Conservation (phyloP, 805 yeast species). For the Ogataea trehaloabstinens region DNA sequence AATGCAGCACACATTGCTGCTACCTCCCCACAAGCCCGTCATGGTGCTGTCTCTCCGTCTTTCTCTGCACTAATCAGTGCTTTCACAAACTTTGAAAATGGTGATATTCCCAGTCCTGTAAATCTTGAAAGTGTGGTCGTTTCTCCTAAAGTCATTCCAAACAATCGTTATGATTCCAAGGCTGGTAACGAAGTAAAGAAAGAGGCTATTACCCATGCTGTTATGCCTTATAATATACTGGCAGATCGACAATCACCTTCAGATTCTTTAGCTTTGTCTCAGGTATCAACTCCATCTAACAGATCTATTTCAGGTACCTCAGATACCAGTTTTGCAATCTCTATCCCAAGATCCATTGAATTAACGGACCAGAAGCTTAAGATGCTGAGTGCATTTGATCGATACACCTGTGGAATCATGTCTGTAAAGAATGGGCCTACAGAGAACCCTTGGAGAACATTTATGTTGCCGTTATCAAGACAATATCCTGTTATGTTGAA, state of each 20-base stretch:
- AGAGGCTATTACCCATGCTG: neutral
- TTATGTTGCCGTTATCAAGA: slow-evolving; percentile 55
- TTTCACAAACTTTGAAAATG: slow-evolving; percentile 28
- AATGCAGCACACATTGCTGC: neutral
- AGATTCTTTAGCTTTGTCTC: neutral
- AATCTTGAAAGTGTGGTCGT: slow-evolving; percentile 17
- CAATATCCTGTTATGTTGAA: slow-evolving; percentile 56
- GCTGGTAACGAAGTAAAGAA: neutral
- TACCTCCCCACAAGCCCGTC: slow-evolving; percentile 2
- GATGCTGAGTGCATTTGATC: slow-evolving; percentile 39
- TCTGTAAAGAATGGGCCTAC: slow-evolving; percentile 62
- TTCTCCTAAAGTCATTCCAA: slow-evolving; percentile 5
- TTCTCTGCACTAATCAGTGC: slow-evolving; percentile 27
- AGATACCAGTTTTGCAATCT: slow-evolving; percentile 6
- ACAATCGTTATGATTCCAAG: no score
- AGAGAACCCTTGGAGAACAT: slow-evolving; percentile 67
- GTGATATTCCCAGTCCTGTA: slow-evolving; percentile 25
- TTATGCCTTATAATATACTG: slow-evolving; percentile 14
- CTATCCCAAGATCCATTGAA: slow-evolving; percentile 24
- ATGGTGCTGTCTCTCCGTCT: slow-evolving; percentile 22
- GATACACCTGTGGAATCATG: slow-evolving; percentile 51
- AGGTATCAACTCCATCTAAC: slow-evolving; percentile 1
- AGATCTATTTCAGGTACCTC: neutral
- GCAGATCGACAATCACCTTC: slow-evolving; percentile 10
- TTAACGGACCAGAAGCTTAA: slow-evolving; percentile 28